phyloP scores from a whole-genome alignment of 371 early-diverging fungal species.

The Mucor ambiguus region DNA sequence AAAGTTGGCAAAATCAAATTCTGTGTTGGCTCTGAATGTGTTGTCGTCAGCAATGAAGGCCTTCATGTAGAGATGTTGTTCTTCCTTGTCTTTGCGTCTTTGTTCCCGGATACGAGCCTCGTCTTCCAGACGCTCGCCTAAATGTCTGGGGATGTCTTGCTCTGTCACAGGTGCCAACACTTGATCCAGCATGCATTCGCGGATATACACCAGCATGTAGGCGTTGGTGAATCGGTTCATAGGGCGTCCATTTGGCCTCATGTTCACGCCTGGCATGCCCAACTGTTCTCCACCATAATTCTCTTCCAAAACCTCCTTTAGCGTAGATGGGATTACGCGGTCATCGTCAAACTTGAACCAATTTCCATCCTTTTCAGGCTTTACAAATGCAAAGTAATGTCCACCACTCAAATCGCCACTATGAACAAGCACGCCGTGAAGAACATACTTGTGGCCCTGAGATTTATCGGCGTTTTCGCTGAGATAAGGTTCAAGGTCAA shows the following conservation, averaged over 20 bases:
- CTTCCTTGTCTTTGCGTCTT: slow-evolving; percentile 63
- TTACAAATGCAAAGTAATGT: slow-evolving; percentile 95
- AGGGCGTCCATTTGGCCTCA: slow-evolving; percentile 26
- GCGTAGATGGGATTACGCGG: slow-evolving; percentile 82
- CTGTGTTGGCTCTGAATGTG: slow-evolving; percentile 68
- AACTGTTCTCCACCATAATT: slow-evolving; percentile 88
- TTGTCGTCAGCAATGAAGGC: slow-evolving; percentile 64
- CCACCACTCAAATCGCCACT: slow-evolving; percentile 95
- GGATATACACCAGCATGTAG: slow-evolving; percentile 96
- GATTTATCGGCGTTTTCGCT: slow-evolving; percentile 67
- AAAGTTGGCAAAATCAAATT: slow-evolving; percentile 75
- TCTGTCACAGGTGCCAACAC: slow-evolving; percentile 70
- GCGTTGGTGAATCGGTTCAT: slow-evolving; percentile 90
- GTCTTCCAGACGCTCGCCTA: slow-evolving; percentile 58
- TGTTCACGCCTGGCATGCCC: slow-evolving; percentile 26
- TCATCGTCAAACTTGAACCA: slow-evolving; percentile 98
- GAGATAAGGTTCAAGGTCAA: slow-evolving; percentile 90
- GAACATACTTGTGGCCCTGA: slow-evolving; percentile 70
- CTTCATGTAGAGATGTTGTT: slow-evolving; percentile 67
- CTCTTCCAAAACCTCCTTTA: slow-evolving; percentile 92
- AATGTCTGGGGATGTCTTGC: slow-evolving; percentile 79
- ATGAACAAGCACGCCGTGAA: slow-evolving; percentile 97
- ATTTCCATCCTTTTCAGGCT: slow-evolving; percentile 75
- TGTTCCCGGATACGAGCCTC: slow-evolving; percentile 56
- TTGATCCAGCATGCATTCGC: slow-evolving; percentile 71